Base-by-base conservation (phyloP, 805 yeast genomes). In the Hanseniaspora hatyaiensis region DNA sequence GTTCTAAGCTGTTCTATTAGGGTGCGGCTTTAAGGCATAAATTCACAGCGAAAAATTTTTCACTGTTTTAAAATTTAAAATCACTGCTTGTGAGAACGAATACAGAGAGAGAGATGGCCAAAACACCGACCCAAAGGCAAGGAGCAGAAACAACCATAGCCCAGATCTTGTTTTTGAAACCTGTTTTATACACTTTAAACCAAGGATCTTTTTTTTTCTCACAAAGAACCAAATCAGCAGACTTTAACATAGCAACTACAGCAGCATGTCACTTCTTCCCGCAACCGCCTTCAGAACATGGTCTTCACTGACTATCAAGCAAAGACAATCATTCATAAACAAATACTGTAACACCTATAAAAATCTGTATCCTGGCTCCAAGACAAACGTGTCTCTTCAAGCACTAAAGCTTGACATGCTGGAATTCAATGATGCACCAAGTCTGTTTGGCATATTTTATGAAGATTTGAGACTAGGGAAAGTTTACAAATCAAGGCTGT, bases 401-500 rank as follows among this genome's bases (percentile, higher is more conserved):
- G 57, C 54, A 11, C 44, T 61, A 39, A 50, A 55, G 8, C 30
- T 53, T 11, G 58, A 55, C 12, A 53, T 56, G 55, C 55, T 54
- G 16, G 47, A 51, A 24, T 54, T 47, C 40, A 46, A 50, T 13
- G 64, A 61, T 40, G 55, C 63, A 2, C 65, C 65, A 0, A 52
- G 60, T 29, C 57, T 61, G 4, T 61, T 61, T 49, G 61, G 63
- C 9, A 54, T 61, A 11, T 60, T 61, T 34, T 61, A 61, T 50
- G 56, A 60, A 48, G 65, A 61, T 40, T 57, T 61, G 9, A 54
- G 58, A 54, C 48, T 48, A 2, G 34, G 24, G 11, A 47, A 22
- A 19, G 32, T 34, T 26, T 4, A n/a, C 2, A 28, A 40, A 18
- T 40, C 46, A 23, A 40, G 50, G 19, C 31, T 47, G 1, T 47